phyloP scores from a whole-genome alignment of 2,329 filamentous ascomycete genomes.

The Fusarium piperis region DNA sequence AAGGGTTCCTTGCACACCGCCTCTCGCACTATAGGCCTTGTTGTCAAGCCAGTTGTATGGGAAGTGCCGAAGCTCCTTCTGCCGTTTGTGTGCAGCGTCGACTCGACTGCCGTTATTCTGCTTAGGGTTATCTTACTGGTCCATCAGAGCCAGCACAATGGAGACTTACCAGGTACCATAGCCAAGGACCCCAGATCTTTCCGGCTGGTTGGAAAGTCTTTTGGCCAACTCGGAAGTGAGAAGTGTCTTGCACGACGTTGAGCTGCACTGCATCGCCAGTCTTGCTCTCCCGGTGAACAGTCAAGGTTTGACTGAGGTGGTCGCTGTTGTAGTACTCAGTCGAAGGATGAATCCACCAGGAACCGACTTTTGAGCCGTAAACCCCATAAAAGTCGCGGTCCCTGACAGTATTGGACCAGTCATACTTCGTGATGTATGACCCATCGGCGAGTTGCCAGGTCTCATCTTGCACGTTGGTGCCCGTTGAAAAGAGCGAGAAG shows the following conservation, averaged over 20 bases:
- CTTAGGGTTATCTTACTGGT: background rate
- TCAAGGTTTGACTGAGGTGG: conserved; percentile 19
- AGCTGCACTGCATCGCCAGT: conserved; percentile 18
- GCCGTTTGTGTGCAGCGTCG: conserved; percentile 1
- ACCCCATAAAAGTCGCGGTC: conserved; percentile 22
- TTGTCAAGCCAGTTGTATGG: conserved; percentile 21
- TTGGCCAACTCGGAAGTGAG: conserved; percentile 14
- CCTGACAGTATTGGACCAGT: conserved; percentile 23
- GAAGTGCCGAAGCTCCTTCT: conserved; percentile 11
- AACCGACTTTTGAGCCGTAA: conserved; percentile 19
- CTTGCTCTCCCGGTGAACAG: conserved; percentile 19
- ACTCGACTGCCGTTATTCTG: conserved; percentile 14
- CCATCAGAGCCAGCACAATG: no score
- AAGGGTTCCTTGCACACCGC: conserved; percentile 15
- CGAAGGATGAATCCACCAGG: conserved; percentile 22
- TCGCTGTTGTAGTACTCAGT: conserved; percentile 24
- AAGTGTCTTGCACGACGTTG: conserved; percentile 22
- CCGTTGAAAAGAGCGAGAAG: conserved; percentile 1
- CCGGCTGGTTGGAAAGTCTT: conserved; percentile 9
- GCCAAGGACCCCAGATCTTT: conserved; percentile 21
- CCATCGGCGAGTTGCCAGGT: conserved; percentile 16
- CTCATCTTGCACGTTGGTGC: conserved; percentile 14
- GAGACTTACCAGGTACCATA: conserved; percentile 17
- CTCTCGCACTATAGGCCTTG: conserved; percentile 3
- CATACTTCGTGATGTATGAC: conserved; percentile 18